Evolutionary conservation across 2,329 filamentous ascomycete genomes (phyloP).

Genomic region (Parastagonospora avenae): DNA sequence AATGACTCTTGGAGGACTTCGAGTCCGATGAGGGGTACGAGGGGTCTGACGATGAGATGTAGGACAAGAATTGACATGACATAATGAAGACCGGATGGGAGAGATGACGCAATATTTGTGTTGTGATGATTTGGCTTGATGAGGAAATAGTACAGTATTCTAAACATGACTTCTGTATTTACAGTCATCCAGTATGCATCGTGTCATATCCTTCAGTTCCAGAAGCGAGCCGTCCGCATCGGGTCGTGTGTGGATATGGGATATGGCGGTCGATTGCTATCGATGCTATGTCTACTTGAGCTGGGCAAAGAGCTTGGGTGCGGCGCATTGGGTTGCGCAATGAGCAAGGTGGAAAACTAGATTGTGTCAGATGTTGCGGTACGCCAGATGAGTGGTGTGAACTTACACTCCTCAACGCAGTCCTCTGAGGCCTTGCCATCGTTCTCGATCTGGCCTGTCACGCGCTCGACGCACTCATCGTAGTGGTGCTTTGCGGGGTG

Average conservation of each 20-base stretch:
- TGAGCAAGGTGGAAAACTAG: constrained; percentile 98
- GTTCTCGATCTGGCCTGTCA: constrained; percentile 72
- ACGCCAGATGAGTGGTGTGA: neutral
- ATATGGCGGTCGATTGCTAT: constrained; percentile 13
- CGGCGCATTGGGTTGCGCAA: constrained; percentile 90
- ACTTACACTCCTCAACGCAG: constrained; percentile 99
- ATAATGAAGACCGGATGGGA: neutral
- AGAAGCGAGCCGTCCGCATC: constrained; percentile 17
- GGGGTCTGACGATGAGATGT: constrained; percentile 1
- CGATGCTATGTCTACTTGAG: constrained; percentile 72
- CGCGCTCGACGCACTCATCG: constrained; percentile 96
- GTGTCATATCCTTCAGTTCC: constrained; percentile 29
- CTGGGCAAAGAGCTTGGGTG: constrained; percentile 90
- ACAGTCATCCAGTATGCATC: constrained; percentile 39
- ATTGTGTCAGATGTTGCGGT: constrained; percentile 9
- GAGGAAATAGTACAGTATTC: constrained; percentile 44
- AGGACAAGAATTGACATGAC: neutral
- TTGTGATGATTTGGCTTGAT: constrained; percentile 11
- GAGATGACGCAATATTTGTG: neutral
- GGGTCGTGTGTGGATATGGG: constrained; percentile 16
- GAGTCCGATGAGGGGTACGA: constrained; percentile 12
- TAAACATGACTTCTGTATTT: constrained; percentile 45
- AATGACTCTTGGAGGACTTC: constrained; percentile 28
- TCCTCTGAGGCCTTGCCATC: constrained; percentile 84
- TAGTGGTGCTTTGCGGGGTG: constrained; percentile 94